These are phyloP conservation scores for Petunia hybrid DNA, from an alignment of 305 asterid species.

Conservation along the genomic window DNA sequence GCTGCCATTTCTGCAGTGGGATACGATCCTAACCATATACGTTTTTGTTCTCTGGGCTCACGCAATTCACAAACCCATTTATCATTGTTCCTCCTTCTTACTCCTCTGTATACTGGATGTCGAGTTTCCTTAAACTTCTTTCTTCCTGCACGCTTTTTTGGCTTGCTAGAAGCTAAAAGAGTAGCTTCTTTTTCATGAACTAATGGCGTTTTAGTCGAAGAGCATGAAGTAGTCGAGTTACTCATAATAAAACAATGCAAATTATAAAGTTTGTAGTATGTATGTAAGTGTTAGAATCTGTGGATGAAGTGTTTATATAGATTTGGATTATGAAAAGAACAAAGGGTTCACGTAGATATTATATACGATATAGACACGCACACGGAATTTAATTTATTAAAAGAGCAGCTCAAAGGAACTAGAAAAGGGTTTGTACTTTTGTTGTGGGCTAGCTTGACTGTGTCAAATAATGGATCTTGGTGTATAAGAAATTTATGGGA, in stretches of 20 bases:
- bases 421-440: neutral
- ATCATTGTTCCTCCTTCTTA: slow-evolving; percentile 56
- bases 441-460: slow-evolving; percentile 3
- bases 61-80: slow-evolving; percentile 85
- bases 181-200: neutral
- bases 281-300: neutral
- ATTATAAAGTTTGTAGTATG: neutral
- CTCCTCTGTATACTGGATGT: slow-evolving; percentile 78
- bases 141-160: slow-evolving; percentile 69
- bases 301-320: neutral
- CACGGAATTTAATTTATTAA: neutral
- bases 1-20: slow-evolving; percentile 88
- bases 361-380: neutral
- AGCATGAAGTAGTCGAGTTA: neutral
- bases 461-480: neutral
- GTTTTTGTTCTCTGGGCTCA: slow-evolving; percentile 57
- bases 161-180: slow-evolving; percentile 50
- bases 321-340: neutral
- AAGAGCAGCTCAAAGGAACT: neutral
- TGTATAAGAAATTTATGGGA: neutral
- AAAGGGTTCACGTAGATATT: neutral
- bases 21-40: slow-evolving; percentile 75
- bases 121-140: slow-evolving; percentile 75
- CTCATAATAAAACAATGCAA: neutral
- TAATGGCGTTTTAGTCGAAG: neutral